Percentiles rank a stretch among this genome's conserved stretches.
phyloP scores from a whole-genome alignment of 345 rosid species.

The Carallia pectinifolia region DNA sequence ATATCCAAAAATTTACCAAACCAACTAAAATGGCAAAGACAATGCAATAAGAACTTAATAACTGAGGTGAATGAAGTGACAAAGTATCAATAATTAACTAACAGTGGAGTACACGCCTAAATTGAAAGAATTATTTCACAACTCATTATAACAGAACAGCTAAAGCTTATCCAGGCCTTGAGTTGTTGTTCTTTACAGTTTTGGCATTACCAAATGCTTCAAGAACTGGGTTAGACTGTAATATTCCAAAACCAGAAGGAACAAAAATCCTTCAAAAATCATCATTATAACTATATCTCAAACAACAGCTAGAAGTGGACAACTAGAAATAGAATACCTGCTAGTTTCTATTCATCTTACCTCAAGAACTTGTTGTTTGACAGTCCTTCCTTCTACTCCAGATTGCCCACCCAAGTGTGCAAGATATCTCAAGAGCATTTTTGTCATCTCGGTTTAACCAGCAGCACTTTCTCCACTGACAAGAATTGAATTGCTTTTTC shows the following conservation, averaged over 20 bases:
- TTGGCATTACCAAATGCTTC: slow-evolving; percentile 99
- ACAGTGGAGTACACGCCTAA: not conserved
- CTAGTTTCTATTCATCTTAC: slow-evolving; percentile 41
- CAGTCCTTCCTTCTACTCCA: slow-evolving; percentile 96
- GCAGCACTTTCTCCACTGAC: slow-evolving; percentile 99
- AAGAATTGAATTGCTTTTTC: slow-evolving; percentile 91
- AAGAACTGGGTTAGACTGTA: slow-evolving; percentile 96
- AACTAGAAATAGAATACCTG: slow-evolving; percentile 24
- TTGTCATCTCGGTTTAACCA: slow-evolving; percentile 98
- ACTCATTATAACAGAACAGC: too few relatives aligned
- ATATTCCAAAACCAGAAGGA: slow-evolving; percentile 6
- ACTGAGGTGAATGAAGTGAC: not conserved
- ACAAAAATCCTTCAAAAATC: not conserved
- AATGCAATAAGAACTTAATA: not conserved
- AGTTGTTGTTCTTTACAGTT: slow-evolving; percentile 91
- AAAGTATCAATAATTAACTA: not conserved
- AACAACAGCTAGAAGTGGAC: not conserved
- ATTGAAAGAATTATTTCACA: slow-evolving; percentile 1
- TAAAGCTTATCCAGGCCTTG: slow-evolving; percentile 48
- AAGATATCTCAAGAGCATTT: slow-evolving; percentile 98
- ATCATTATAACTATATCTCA: not conserved
- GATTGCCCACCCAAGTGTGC: slow-evolving; percentile 94
- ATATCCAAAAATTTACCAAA: slow-evolving; percentile 99
- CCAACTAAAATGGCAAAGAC: slow-evolving; percentile 52
- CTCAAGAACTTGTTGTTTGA: slow-evolving; percentile 96